These are phyloP conservation scores for Coniochaeta prunicola DNA, from an alignment of 2,329 filamentous ascomycete genomes.

Conservation along the genomic window DNA sequence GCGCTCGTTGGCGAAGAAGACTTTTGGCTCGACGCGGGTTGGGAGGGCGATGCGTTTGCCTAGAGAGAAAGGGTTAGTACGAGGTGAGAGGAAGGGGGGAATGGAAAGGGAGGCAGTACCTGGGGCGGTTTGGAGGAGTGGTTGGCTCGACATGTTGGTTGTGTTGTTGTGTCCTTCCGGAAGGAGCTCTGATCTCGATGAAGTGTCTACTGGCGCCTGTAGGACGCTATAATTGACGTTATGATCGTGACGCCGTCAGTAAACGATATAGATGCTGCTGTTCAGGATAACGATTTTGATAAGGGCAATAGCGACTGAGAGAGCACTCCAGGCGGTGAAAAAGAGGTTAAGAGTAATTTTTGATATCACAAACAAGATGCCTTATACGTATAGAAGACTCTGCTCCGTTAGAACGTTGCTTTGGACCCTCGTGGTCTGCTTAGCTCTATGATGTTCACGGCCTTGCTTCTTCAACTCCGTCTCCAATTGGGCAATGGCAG, in stretches of 20 bases:
- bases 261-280: neutral
- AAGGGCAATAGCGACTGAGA: neutral
- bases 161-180: neutral
- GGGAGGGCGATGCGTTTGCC: constrained; percentile 98
- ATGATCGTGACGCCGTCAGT: neutral
- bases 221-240: neutral
- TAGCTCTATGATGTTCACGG: neutral
- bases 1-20: constrained; percentile 99
- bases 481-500: constrained; percentile 1
- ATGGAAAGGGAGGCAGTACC: constrained; percentile 47
- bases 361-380: neutral
- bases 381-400: neutral
- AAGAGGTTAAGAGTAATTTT: neutral
- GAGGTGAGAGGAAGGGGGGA: constrained; percentile 3
- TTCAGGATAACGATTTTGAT: neutral
- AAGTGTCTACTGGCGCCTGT: neutral
- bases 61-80: constrained; percentile 25
- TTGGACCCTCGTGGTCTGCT: neutral
- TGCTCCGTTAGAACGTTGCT: neutral
- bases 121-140: constrained; percentile 87
- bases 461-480: neutral
- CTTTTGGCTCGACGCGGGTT: constrained; percentile 96
- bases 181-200: neutral
- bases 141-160: constrained; percentile 81
- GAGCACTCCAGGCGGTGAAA: neutral